Evolutionary conservation across 1,284 basidiomycete genomes (phyloP), one percentile per base, ranked within the genome.

Genomic region (Bondarzewia mesenterica): DNA sequence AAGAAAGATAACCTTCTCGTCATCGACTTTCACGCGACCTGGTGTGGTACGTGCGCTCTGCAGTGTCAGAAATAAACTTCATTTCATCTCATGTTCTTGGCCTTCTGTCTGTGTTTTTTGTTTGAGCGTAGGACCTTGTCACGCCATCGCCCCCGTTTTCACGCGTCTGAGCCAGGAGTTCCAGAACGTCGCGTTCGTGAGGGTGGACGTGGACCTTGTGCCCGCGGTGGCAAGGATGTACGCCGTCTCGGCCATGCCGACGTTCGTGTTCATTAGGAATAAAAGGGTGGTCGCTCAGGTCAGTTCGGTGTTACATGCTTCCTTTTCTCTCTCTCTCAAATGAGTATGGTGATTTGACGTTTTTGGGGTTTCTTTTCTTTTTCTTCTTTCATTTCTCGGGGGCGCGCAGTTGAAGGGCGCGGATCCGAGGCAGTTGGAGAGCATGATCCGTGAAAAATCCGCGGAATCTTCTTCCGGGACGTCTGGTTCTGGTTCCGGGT

Each of bases 181-280:
- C 18, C 8, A 26, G 15, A 36, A 21, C 26, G 43, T 21, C 10
- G 18, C 43, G n/a, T 45, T 45, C 43, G 27, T 16, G 18, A 29
- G 43, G 7, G 43, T 45, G n/a, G 43, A 45, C 43, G 43, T 45
- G 4, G 43, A 45, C 32, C n/a, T 10, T 6, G 43, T 45, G 26
- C 43, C 26, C 14, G 16, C n/a, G 18, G 21, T 35, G 16, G 43
- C 43, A 8, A 26, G 36, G 15, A 12, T 15, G 32, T 45, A 45
- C 29, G 14, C 43, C 27, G 32, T 45, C 32, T 35, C 14, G 18
- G 43, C 43, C 15, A 45, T 45, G 43, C 43, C 43, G 15, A 45
- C 26, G 3, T 45, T 45, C 20, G 10, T 45, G 12, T 45, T 29
- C 43, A 45, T 45, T 29, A 18, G 32, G 43, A 45, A 45, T 21